phyloP scores from a whole-genome alignment of 2,329 filamentous ascomycete species.

The Fonsecaea pedrosoi region DNA sequence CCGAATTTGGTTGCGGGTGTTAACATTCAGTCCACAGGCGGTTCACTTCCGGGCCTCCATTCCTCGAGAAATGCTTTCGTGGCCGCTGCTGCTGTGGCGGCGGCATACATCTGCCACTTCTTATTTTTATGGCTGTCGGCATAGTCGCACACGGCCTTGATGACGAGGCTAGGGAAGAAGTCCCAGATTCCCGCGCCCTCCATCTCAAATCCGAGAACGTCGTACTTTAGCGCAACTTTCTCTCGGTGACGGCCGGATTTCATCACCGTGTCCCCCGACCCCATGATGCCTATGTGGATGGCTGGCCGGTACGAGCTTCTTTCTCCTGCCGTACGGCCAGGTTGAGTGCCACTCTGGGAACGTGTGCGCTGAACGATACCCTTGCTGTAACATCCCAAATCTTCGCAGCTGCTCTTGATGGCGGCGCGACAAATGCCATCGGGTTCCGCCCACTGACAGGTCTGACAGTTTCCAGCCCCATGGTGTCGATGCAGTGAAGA shows the following conservation, averaged over 20 bases:
- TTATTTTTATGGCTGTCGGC: conserved; percentile 33
- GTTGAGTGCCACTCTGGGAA: neutral
- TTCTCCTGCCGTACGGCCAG: neutral
- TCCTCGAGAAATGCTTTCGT: conserved; percentile 16
- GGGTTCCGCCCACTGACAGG: neutral
- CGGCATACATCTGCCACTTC: conserved; percentile 30
- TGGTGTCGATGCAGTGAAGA: conserved; percentile 1
- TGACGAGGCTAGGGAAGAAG: conserved; percentile 29
- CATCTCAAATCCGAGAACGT: conserved; percentile 38
- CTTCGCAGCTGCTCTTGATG: conserved; percentile 9
- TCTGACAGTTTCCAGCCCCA: neutral
- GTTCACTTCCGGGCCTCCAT: neutral
- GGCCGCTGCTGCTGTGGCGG: conserved; percentile 29
- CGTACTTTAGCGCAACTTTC: conserved; percentile 40
- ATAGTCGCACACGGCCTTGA: conserved; percentile 38
- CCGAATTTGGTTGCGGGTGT: neutral
- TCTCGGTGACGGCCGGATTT: conserved; percentile 49
- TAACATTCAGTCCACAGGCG: neutral
- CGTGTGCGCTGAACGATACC: neutral
- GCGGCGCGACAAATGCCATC: neutral
- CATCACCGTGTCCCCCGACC: conserved; percentile 52
- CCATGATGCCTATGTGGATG: conserved; percentile 48
- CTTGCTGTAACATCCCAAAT: neutral
- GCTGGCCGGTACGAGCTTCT: neutral
- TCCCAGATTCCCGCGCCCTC: conserved; percentile 37